Evolutionary conservation across 176 grass and related monocot genomes (phyloP).

Genomic region (Paspalum notatum): DNA sequence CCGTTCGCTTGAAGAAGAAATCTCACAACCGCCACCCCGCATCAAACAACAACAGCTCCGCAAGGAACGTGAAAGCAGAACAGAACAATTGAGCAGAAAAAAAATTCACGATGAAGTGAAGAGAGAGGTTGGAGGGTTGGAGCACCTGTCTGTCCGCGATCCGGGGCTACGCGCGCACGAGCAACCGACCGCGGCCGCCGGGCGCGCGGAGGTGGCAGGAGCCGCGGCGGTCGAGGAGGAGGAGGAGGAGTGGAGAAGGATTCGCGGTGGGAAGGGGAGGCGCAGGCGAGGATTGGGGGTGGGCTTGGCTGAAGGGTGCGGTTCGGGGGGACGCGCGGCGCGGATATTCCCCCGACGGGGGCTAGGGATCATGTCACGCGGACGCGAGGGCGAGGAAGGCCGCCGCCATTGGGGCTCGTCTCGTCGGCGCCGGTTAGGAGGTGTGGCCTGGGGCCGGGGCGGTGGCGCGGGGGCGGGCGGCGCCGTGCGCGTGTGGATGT

Average conservation of each 20-base stretch:
- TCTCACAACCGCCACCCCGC: not conserved
- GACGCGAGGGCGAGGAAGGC: not conserved
- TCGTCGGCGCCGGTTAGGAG: slow-evolving; percentile 43
- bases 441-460: not conserved
- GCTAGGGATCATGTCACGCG: slow-evolving; percentile 36
- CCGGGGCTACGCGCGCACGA: slow-evolving; percentile 11
- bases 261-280: slow-evolving; percentile 47
- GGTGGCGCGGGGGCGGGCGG: not conserved
- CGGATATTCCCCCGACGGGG: slow-evolving; percentile 36
- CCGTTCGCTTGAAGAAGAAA: no score
- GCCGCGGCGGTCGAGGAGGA: not conserved
- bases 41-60: not conserved
- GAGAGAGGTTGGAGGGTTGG: not conserved
- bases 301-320: slow-evolving; percentile 5
- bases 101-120: not conserved
- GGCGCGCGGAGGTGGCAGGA: not conserved
- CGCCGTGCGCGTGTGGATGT: not conserved
- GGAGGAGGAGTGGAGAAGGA: not conserved
- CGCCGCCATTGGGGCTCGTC: slow-evolving; percentile 46
- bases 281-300: not conserved
- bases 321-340: not conserved
- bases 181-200: not conserved
- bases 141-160: slow-evolving; percentile 33
- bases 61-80: not conserved
- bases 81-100: not conserved